Base-by-base conservation (phyloP, 1,139 yeast genomes). In the Yamadazyma membranifaciens region DNA sequence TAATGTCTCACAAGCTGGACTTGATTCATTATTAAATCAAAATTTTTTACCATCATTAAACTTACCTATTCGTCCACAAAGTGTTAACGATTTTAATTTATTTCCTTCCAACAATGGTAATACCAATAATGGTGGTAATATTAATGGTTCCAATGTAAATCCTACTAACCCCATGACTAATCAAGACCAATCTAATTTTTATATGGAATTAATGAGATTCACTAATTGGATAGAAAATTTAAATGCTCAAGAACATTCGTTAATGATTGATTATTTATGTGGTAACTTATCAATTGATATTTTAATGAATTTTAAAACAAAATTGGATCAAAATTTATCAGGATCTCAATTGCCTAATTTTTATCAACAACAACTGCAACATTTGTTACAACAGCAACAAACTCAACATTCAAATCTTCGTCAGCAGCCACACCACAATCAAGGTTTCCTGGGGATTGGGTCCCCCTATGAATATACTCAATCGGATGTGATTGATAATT, bases 101-200 rank as follows among this genome's bases (percentile, higher is more conserved):
- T 63, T 63, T 45, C 39, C 37, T 27, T 15, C 10, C 16, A 28
- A 9, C 11, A 24, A 17, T n/a, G 7, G 24, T 20, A 20, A 7
- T 7, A 7, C 24, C 7, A 20, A 20, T 20, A 5, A 20, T 20
- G 24, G 24, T 20, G 24, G 24, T 20, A 20, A 20, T 7, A 13
- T 16, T 16, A 26, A 16, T 13, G 36, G 15, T 24, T 39, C 50
- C 38, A 30, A 52, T 43, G 66, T 75, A 42, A 71, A 74, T 41
- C 73, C 80, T 49, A 73, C 78, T 48, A 67, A 67, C 49, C 83
- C 89, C 89, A 67, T 83, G 51, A 75, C 74, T 47, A 69, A 68
- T 49, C 76, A 73, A 41, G 87, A 83, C 51, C 24, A 20, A 7
- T 20, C 24, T 20, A 81, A 73, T 50, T 66, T 75, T 44, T 66